Evolutionary conservation across 176 grass and related monocot genomes (phyloP).

Genomic region (Puya raimondii): DNA sequence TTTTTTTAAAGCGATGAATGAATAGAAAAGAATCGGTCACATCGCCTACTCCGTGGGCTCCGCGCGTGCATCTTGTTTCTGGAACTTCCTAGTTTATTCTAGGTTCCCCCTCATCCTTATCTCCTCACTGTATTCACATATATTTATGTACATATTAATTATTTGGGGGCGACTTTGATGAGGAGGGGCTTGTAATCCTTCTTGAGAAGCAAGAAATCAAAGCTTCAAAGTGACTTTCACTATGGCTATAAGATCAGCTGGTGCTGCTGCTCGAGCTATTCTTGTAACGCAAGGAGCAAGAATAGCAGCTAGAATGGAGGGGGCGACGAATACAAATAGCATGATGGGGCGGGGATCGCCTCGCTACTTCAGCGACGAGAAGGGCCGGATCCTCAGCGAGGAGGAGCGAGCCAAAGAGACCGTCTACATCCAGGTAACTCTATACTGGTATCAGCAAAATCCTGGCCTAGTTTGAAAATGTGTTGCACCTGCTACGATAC

Average conservation of each 20-base stretch:
- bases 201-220: not conserved
- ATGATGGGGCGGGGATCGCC: conserved; percentile 9
- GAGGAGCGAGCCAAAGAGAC: conserved; percentile 77
- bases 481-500: no score
- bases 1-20: no score
- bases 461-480: no score
- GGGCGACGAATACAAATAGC: not conserved
- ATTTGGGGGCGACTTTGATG: no score
- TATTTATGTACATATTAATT: no score
- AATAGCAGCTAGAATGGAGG: conserved; percentile 25
- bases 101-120: no score
- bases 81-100: no score
- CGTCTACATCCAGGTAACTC: conserved; percentile 71
- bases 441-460: no score
- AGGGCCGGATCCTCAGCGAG: conserved; percentile 66
- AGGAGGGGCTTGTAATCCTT: not conserved
- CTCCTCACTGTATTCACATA: no score
- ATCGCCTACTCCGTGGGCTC: no score
- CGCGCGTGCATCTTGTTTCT: no score
- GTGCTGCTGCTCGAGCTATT: not conserved
- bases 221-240: not conserved
- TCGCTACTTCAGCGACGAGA: conserved; percentile 60
- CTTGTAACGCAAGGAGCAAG: conserved; percentile 14
- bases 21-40: no score
- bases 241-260: conserved; percentile 45